Evolutionary conservation across 768 basidiomycete genomes (phyloP).

Genomic region (Tricholoma terreum): DNA sequence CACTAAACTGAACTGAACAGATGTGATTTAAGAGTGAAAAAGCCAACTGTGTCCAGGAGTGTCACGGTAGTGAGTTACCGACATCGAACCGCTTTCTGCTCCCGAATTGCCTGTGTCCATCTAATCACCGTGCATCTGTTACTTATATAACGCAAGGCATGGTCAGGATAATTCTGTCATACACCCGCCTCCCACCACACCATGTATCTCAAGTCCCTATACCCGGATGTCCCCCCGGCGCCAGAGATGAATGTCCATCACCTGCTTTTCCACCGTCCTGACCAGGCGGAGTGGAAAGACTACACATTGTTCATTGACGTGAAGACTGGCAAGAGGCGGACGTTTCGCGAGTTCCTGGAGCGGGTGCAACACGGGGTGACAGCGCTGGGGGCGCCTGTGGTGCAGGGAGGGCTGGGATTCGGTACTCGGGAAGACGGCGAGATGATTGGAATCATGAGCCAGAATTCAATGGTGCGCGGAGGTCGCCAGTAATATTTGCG

Average conservation of each 20-base stretch:
- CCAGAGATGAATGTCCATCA: constrained; percentile 56
- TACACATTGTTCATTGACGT: constrained; percentile 56
- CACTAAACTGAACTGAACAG: too few species aligned
- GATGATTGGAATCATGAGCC: constrained; percentile 66
- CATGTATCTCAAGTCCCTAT: constrained; percentile 60
- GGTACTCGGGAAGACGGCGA: constrained; percentile 40
- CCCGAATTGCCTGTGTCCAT: too few species aligned
- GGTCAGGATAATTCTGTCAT: too few species aligned
- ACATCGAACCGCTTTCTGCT: too few species aligned
- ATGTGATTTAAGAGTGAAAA: too few species aligned
- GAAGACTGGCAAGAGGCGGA: constrained; percentile 43
- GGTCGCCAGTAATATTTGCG: background rate
- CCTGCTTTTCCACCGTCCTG: constrained; percentile 51
- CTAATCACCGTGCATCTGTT: too few species aligned
- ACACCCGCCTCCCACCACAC: background rate
- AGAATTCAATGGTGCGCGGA: constrained; percentile 60
- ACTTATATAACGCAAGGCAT: too few species aligned
- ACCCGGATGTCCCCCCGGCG: constrained; percentile 46
- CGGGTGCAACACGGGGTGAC: constrained; percentile 55
- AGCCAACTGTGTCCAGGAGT: too few species aligned
- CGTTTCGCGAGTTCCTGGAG: constrained; percentile 47
- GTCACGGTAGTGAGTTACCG: too few species aligned
- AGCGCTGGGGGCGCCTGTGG: constrained; percentile 44
- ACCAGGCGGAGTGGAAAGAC: constrained; percentile 54
- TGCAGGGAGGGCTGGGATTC: constrained; percentile 57